phyloP scores from a whole-genome alignment of 1,284 basidiomycete species.

The Ganoderma multipileum region DNA sequence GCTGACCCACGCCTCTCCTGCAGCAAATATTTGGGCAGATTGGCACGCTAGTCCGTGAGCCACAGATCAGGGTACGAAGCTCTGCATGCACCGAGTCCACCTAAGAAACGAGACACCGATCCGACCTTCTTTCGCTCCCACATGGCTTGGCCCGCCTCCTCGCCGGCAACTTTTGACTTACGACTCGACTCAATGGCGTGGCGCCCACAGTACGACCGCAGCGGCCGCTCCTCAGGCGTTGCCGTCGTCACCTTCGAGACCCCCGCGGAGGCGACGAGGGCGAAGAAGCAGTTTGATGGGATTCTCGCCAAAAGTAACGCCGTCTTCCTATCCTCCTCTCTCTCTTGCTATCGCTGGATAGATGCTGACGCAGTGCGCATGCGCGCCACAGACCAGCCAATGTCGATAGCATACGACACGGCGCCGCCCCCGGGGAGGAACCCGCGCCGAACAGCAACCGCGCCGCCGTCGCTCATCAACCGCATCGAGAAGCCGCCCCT shows the following conservation, averaged over 20 bases:
- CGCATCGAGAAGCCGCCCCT: constrained; percentile 71
- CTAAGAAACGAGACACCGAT: constrained; percentile 50
- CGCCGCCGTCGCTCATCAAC: constrained; percentile 63
- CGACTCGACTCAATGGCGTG: constrained; percentile 1
- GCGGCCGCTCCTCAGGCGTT: constrained; percentile 89
- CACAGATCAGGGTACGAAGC: constrained; percentile 91
- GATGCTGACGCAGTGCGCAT: not conserved
- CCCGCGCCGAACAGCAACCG: constrained; percentile 52
- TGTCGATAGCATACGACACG: constrained; percentile 76
- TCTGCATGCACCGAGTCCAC: constrained; percentile 64
- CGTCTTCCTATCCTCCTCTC: constrained; percentile 9
- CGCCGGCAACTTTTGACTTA: constrained; percentile 13
- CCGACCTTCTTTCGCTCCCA: constrained; percentile 52
- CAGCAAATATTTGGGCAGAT: constrained; percentile 92
- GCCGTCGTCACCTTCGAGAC: constrained; percentile 88
- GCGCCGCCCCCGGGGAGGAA: constrained; percentile 46
- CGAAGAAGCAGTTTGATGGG: constrained; percentile 89
- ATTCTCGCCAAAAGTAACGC: constrained; percentile 86
- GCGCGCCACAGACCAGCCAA: constrained; percentile 73
- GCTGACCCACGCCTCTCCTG: constrained; percentile 22
- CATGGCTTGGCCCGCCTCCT: constrained; percentile 14
- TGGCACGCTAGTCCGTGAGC: constrained; percentile 91
- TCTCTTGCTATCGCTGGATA: constrained; percentile 1
- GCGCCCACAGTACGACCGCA: constrained; percentile 85
- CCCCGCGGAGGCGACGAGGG: constrained; percentile 79